Percentiles rank a stretch among this genome's conserved stretches.
phyloP scores from a whole-genome alignment of 2,329 filamentous ascomycete genomes.

The Fusarium poae region DNA sequence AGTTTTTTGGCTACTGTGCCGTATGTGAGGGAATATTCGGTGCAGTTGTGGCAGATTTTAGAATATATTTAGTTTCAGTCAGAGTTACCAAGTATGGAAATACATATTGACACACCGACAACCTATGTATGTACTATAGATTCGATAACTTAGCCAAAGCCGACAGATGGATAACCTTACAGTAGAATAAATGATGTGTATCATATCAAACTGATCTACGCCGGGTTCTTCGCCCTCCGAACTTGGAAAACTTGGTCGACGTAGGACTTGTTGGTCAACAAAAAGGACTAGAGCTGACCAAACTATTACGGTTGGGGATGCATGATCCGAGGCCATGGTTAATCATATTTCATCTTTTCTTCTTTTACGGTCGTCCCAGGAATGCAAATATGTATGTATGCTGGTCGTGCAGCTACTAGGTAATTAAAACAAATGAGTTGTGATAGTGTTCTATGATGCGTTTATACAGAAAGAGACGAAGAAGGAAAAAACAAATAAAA shows the following conservation, averaged over 20 bases:
- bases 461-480: constrained; percentile 6
- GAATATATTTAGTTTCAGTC: not conserved
- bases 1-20: not conserved
- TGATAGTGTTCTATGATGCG: constrained; percentile 11
- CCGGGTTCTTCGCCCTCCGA: not conserved
- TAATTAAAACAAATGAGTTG: not conserved
- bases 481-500: constrained; percentile 9
- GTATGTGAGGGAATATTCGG: constrained; percentile 1
- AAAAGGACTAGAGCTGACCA: not conserved
- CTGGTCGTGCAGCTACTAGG: not conserved
- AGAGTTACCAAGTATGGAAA: not conserved
- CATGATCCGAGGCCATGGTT: constrained; percentile 2
- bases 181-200: not conserved
- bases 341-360: not conserved
- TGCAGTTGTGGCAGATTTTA: not conserved
- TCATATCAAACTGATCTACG: constrained; percentile 8
- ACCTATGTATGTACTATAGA: constrained; percentile 20
- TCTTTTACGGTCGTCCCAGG: constrained; percentile 8
- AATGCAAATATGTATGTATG: constrained; percentile 8
- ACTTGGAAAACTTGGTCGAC: not conserved
- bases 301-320: not conserved
- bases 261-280: not conserved
- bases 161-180: not conserved
- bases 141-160: not conserved
- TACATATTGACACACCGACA: not conserved